A percentile compares a stretch with the other conserved stretches of the same genome.
These are phyloP conservation scores for Simplicillium aogashimaense DNA, from an alignment of 2,329 filamentous ascomycete species.

Conservation along the genomic window DNA sequence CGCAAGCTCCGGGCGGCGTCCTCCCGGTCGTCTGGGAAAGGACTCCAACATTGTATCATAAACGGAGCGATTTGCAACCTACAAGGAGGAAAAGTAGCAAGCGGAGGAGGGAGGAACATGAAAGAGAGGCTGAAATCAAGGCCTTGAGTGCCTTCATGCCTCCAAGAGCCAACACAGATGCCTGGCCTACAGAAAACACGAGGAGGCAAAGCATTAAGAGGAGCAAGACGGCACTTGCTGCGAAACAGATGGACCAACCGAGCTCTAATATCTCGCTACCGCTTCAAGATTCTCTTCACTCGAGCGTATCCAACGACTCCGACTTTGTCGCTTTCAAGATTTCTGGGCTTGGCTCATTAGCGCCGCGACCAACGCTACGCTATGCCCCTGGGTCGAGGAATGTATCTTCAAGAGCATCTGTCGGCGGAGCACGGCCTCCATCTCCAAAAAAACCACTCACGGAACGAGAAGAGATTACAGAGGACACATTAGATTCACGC, in stretches of 20 bases:
- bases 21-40: constrained; percentile 17
- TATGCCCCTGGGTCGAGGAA: constrained; percentile 58
- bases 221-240: constrained; percentile 41
- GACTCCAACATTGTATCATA: constrained; percentile 47
- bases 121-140: constrained; percentile 80
- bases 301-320: constrained; percentile 63
- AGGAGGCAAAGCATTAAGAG: constrained; percentile 57
- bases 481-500: constrained; percentile 50
- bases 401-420: constrained; percentile 33
- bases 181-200: constrained; percentile 49
- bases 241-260: constrained; percentile 47
- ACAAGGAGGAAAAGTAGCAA: constrained; percentile 66
- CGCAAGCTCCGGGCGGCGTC: constrained; percentile 7
- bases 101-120: constrained; percentile 62
- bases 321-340: constrained; percentile 69
- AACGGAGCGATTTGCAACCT: constrained; percentile 48
- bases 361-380: constrained; percentile 74
- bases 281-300: constrained; percentile 62
- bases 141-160: constrained; percentile 68
- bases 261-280: constrained; percentile 69
- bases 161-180: constrained; percentile 49
- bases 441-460: constrained; percentile 43
- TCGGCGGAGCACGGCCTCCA: constrained; percentile 31
- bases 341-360: constrained; percentile 69
- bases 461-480: constrained; percentile 43